Base-by-base conservation (phyloP, 805 yeast species). In the Grigorovia transvaalensis region DNA sequence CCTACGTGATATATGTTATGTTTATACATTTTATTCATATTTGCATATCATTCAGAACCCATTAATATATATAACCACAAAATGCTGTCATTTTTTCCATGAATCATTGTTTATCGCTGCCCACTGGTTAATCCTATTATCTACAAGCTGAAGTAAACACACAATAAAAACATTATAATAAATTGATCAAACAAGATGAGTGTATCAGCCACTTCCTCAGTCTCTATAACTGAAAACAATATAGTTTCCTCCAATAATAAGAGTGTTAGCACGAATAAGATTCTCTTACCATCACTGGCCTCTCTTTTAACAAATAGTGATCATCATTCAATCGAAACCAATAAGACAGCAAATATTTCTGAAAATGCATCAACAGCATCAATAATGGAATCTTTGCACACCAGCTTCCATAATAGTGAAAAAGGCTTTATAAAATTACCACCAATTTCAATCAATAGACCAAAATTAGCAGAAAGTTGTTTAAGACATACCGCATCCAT, bases 341-440 rank as follows among this genome's bases (percentile, higher is more conserved):
- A 43, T 13, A 5, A 45, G 18, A 33, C 13, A 15, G 12, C 17
- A 11, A 45, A 30, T 7, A 51, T 54, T 29, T 47, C 56, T 4
- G 44, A 19, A 15, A 54, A 60, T 2, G 60, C 55, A 27, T 56
- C 61, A 17, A 49, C 54, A 33, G 57, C 63, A 2, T 65, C 67
- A 44, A 50, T 58, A 13, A 50, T 60, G 30, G 57, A 56, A 5
- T 47, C 54, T 5, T 49, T 51, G 13, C 56, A 54, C 45, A 49
- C 52, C 11, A 56, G 49, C n/a, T 63, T 65, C 54, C 57, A 54
- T 43, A 57, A 56, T 50, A 65, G 62, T 50, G 55, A 51, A 13
- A 53, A 56, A 5, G 69, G 70, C 6, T 50, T 60, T 6, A 65
- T 66, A 42, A 61, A 57, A 45, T 52, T 66, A 29, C 70, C 70